Base-by-base conservation (phyloP, 2,329 filamentous ascomycete genomes). In the Cercospora nicotianae region DNA sequence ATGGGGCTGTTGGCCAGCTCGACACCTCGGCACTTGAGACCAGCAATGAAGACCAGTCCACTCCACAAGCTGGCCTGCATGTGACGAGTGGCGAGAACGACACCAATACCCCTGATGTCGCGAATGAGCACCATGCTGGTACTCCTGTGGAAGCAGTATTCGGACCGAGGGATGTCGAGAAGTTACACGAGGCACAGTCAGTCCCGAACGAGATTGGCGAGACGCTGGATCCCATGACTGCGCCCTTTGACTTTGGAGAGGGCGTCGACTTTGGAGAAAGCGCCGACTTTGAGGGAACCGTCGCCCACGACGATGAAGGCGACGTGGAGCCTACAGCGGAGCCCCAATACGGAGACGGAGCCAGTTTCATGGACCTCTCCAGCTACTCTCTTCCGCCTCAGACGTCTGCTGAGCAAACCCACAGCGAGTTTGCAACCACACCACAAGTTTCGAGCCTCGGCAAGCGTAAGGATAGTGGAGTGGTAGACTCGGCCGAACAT, bases 381-480 rank as follows among this genome's bases (percentile, higher is more conserved):
- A 59, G 51, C 51, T 59, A 48, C 23, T 9, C 51, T 26, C 31
- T 33, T 42, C 18, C 31, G 45, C 42, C 18, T 55, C 30, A 64
- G 62, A 48, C 33, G 30, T 33, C 55, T 31, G 26, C 55, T 30
- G 48, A 57, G 48, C 48, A 42, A 18, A 20, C 30, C n/a, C 13
- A 26, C 20, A 26, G 48, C 48, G 23, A 12, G 48, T 13, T 16
- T 13, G 48, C 5, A 28, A 16, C 23, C 9, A 55, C 23, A 26
- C 23, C 48, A 28, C 48, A 55, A 28, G 48, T 28, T 16, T 28
- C 48, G 48, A 28, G 23, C 20, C 68, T 71, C 6, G 70, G 72
- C 16, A 73, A 73, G 72, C 69, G 72, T 23, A 73, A 72, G 68
- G 64, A 60, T 23, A 58, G 45, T 12, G 28, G 57, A 36, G 28